Base-by-base conservation (phyloP, 2,329 filamentous ascomycete species). In the Ophiostoma sp. region DNA sequence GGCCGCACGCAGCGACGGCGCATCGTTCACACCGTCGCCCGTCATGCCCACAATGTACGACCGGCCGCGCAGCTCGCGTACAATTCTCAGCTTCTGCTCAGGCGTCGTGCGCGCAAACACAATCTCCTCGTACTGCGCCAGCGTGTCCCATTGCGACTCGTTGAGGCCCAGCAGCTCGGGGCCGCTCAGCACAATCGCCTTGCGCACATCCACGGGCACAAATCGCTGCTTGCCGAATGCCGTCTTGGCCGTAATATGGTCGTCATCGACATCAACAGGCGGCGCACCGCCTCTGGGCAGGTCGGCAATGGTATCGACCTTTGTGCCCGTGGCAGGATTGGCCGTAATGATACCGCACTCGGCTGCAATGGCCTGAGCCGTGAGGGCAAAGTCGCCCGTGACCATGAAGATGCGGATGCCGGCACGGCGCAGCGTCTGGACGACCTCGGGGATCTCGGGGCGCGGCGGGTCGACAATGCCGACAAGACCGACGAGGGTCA, bases 1-100 rank as follows among this genome's bases (percentile, higher is more conserved):
- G 16, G 92, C 91, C 0, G 88, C 87, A 1, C 89, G 87, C 4
- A 96, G 84, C 1, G 92, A 92, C 0, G 92, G 91, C 0, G 91
- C 89, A 74, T 96, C 92, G 74, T 96, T 96, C 72, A 94, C 91
- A 18, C 92, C 92, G 73, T 96, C 92, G 49, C 92, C 92, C 1
- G 93, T 91, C 86, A 96, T 95, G 52, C 88, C 92, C 0, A 96
- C 86, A 1, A 90, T 88, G 77, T 72, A 89, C 74, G 84, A 81
- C 8, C 84, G 80, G 0, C 81, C 77, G 74, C 91, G 89, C 70
- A 92, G 88, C 75, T 91, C 89, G 42, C 85, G 85, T n/a, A 93
- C 89, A 70, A 93, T 93, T 45, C 89, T 86, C 6, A 93, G 83
- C 75, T 93, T 93, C 75, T 93, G 89, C 74, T 93, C 89, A 0